Conservation (phyloP, 148 eudicot genomes). For the Diospyros kaki region DNA sequence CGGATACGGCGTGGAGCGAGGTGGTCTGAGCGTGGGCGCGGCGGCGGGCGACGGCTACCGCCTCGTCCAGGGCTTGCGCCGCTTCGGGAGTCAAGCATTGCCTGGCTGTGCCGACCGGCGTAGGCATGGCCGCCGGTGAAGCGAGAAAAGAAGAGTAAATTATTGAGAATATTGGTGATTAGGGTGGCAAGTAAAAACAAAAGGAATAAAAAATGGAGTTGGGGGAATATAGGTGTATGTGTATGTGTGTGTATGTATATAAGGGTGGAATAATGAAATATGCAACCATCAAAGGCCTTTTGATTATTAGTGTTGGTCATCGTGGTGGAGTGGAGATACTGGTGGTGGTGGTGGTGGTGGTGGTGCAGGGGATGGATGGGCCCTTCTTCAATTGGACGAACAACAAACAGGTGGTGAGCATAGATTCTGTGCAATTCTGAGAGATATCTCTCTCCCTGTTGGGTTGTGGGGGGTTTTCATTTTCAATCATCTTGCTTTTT, state of each 20-base stretch:
- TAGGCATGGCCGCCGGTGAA: conserved; percentile 57
- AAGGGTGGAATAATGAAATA: no score
- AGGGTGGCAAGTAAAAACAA: background rate
- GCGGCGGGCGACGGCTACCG: conserved; percentile 63
- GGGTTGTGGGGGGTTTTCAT: no score
- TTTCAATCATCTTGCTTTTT: no score
- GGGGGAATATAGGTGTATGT: conserved; percentile 8
- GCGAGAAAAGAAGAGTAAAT: background rate
- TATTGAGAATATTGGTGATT: background rate
- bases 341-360: conserved; percentile 2
- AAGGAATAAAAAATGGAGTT: conserved; percentile 5
- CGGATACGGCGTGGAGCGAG: conserved; percentile 69
- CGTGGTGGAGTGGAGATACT: background rate
- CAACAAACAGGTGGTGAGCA: no score
- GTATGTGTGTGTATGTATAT: background rate
- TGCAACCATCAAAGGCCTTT: conserved; percentile 4
- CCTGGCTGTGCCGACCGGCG: conserved; percentile 73
- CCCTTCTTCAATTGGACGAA: no score
- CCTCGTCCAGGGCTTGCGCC: conserved; percentile 56
- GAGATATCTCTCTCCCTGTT: no score
- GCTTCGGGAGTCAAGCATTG: conserved; percentile 77
- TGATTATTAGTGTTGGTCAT: conserved; percentile 15
- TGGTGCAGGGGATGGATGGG: conserved; percentile 22
- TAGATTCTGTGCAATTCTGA: no score
- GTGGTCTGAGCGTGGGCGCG: conserved; percentile 80